phyloP scores from a whole-genome alignment of 202 grass and related monocot genomes.

The Sporobolus alterniflorus region DNA sequence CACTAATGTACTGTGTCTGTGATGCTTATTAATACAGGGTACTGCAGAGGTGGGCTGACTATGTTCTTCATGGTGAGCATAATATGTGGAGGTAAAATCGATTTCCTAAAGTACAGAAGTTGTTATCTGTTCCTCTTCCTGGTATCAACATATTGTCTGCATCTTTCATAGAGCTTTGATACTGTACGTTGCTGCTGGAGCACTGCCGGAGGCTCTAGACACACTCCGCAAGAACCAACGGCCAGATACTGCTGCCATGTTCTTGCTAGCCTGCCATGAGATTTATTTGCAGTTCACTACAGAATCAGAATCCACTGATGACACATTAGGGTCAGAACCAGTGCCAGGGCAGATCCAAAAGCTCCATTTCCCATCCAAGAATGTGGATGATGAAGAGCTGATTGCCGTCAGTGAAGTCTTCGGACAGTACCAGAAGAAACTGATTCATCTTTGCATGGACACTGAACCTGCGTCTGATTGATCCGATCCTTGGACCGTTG shows the following conservation, averaged over 20 bases:
- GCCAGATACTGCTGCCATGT: conserved; percentile 87
- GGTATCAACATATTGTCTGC: conserved; percentile 20
- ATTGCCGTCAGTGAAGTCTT: conserved; percentile 80
- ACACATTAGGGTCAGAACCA: conserved; percentile 10
- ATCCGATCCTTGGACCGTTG: no score
- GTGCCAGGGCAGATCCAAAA: conserved; percentile 33
- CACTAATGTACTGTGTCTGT: not conserved
- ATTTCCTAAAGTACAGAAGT: not conserved
- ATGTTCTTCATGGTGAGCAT: conserved; percentile 86
- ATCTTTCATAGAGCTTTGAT: conserved; percentile 71
- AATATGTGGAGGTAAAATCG: conserved; percentile 97
- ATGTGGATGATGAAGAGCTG: conserved; percentile 71
- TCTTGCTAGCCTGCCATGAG: conserved; percentile 96
- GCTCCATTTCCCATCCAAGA: conserved; percentile 77
- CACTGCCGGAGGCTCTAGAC: conserved; percentile 82
- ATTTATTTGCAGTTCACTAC: conserved; percentile 55
- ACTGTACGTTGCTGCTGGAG: conserved; percentile 92
- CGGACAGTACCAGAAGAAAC: conserved; percentile 83
- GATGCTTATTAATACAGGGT: conserved; percentile 56
- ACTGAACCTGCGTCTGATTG: no score
- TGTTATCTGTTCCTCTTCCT: conserved; percentile 20
- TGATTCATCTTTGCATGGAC: no score
- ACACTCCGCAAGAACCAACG: conserved; percentile 78
- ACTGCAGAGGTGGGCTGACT: conserved; percentile 89
- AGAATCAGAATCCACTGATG: conserved; percentile 8